phyloP scores from a whole-genome alignment of 2,329 filamentous ascomycete genomes.

The Parasarocladium wereldwijsianum region DNA sequence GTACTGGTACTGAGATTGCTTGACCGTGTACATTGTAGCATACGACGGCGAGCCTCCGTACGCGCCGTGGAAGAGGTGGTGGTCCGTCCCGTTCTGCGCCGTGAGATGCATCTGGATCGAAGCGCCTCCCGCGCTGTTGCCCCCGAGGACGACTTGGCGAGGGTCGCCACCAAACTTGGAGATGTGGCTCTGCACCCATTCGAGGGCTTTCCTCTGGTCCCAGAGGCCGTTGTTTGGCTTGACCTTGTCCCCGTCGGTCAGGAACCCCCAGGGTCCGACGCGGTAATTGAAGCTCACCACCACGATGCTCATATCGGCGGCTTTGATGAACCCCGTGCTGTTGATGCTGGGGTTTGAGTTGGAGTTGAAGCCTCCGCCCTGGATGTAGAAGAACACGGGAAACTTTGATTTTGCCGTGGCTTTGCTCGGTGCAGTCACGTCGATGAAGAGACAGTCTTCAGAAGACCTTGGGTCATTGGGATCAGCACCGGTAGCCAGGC shows the following conservation, averaged over 20 bases:
- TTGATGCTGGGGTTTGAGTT: conserved; percentile 38
- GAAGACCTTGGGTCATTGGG: conserved; percentile 16
- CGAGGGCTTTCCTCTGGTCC: conserved; percentile 53
- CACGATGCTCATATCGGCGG: conserved; percentile 45
- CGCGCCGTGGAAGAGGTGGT: conserved; percentile 33
- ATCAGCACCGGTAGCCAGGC: conserved; percentile 15
- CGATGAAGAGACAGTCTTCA: conserved; percentile 58
- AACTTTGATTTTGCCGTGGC: conserved; percentile 33
- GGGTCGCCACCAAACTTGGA: conserved; percentile 54
- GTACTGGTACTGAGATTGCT: conserved; percentile 36
- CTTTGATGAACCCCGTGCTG: conserved; percentile 41
- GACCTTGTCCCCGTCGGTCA: conserved; percentile 41
- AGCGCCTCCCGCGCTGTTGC: conserved; percentile 52
- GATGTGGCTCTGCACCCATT: conserved; percentile 58
- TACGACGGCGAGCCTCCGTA: conserved; percentile 38
- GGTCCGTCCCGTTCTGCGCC: conserved; percentile 33
- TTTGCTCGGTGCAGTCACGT: conserved; percentile 44
- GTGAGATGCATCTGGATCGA: conserved; percentile 51
- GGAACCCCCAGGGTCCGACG: conserved; percentile 59
- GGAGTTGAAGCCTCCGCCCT: conserved; percentile 46
- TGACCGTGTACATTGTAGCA: conserved; percentile 27
- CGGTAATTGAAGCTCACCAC: conserved; percentile 66
- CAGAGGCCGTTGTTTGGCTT: conserved; percentile 54
- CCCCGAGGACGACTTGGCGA: conserved; percentile 51
- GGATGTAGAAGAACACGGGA: conserved; percentile 46